These are phyloP conservation scores for Cercophora samala DNA, from an alignment of 495 filamentous ascomycete species.

Conservation along the genomic window DNA sequence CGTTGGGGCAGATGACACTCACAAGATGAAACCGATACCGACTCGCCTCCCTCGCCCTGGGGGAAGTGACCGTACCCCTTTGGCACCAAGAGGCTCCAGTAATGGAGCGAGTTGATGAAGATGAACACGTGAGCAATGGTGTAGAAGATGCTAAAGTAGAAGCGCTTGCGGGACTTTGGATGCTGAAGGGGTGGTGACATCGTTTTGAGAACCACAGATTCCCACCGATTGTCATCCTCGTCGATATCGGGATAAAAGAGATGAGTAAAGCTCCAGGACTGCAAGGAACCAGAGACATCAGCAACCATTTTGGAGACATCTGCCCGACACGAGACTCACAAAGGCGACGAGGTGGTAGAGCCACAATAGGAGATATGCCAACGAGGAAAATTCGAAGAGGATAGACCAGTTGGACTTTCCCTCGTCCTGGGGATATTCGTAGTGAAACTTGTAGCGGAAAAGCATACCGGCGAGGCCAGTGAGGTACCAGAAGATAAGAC, in stretches of 20 bases:
- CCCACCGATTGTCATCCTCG: constrained; percentile 28
- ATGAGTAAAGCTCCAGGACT: constrained; percentile 50
- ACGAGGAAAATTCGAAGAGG: constrained; percentile 48
- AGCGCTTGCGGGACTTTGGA: constrained; percentile 33
- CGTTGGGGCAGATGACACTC: neutral
- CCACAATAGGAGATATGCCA: constrained; percentile 41
- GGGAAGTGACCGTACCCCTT: constrained; percentile 33
- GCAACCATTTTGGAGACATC: neutral
- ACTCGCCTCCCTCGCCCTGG: constrained; percentile 7
- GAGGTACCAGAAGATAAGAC: constrained; percentile 44
- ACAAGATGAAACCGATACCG: neutral
- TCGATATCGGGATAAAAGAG: constrained; percentile 41
- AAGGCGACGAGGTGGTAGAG: constrained; percentile 45
- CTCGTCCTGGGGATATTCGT: constrained; percentile 17
- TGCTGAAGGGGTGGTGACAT: constrained; percentile 41
- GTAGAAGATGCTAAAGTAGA: constrained; percentile 51
- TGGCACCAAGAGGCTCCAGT: constrained; percentile 47
- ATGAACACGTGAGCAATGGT: constrained; percentile 42
- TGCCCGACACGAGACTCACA: constrained; percentile 28
- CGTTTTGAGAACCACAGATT: constrained; percentile 29
- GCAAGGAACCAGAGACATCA: neutral
- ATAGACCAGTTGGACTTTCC: constrained; percentile 37
- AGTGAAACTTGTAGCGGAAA: constrained; percentile 40
- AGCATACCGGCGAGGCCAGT: constrained; percentile 38
- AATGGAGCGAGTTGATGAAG: constrained; percentile 45